Evolutionary conservation across 352 stramenopile genomes (phyloP).

Genomic region (Phytophthora nicotianae): DNA sequence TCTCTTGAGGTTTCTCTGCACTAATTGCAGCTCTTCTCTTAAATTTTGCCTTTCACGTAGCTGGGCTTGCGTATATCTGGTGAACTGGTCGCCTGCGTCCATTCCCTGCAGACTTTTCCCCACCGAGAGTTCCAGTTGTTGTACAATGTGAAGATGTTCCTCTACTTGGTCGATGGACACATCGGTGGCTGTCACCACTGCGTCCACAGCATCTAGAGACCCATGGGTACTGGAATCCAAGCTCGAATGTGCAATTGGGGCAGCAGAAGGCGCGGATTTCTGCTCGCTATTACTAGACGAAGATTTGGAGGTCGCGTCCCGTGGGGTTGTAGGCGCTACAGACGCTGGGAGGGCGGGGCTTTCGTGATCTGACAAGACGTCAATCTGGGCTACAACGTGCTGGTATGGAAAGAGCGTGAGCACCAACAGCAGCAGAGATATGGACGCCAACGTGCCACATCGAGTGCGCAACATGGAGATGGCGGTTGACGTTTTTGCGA

Average conservation of each 20-base stretch:
- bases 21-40: conserved; percentile 47
- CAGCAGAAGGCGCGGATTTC: conserved; percentile 13
- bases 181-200: conserved; percentile 42
- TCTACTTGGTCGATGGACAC: conserved; percentile 81
- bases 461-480: conserved; percentile 12
- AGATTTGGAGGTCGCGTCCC: neutral
- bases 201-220: conserved; percentile 14
- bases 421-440: conserved; percentile 16
- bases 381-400: conserved; percentile 27
- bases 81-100: conserved; percentile 31
- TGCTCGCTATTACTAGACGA: neutral
- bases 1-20: conserved; percentile 68
- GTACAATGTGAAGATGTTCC: conserved; percentile 75
- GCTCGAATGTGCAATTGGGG: conserved; percentile 10
- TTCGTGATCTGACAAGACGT: conserved; percentile 27
- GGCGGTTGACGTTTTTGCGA: conserved; percentile 9
- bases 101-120: conserved; percentile 68
- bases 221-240: conserved; percentile 22
- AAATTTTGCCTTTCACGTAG: conserved; percentile 35
- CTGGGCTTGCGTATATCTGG: conserved; percentile 34
- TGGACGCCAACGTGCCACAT: conserved; percentile 3
- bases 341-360: neutral
- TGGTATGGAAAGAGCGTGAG: neutral
- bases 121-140: conserved; percentile 71
- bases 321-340: conserved; percentile 12